A percentile compares a stretch with the other conserved stretches of the same genome.
Evolutionary conservation across 352 stramenopile genomes (phyloP).

Genomic region (Pythium vanterpoolii): DNA sequence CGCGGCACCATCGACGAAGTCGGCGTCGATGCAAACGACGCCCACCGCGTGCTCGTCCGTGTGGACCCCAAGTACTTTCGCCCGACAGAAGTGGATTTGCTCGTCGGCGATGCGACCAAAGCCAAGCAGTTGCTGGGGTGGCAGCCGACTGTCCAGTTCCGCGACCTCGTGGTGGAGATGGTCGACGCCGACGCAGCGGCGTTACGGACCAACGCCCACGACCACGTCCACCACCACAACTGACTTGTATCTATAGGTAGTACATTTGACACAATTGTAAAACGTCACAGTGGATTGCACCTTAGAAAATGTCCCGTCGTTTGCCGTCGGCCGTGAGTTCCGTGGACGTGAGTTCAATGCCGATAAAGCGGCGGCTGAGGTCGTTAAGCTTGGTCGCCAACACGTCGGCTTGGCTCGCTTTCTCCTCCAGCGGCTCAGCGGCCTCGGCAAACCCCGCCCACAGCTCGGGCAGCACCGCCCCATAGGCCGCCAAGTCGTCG

Average conservation of each 20-base stretch:
- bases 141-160: constrained; percentile 90
- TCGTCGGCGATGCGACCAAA: constrained; percentile 95
- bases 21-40: constrained; percentile 88
- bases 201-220: constrained; percentile 10
- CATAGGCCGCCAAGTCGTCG: constrained; percentile 37
- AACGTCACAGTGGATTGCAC: no score
- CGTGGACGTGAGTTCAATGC: constrained; percentile 41
- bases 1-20: constrained; percentile 91
- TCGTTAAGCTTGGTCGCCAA: constrained; percentile 57
- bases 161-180: constrained; percentile 96
- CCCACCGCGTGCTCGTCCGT: constrained; percentile 89
- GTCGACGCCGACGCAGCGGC: constrained; percentile 42
- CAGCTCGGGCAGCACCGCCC: constrained; percentile 50
- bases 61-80: constrained; percentile 98
- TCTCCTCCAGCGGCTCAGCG: constrained; percentile 27
- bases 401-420: constrained; percentile 32
- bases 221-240: constrained; percentile 25
- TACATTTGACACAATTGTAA: no score
- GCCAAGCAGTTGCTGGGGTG: constrained; percentile 90
- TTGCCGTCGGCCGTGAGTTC: constrained; percentile 29
- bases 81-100: constrained; percentile 97
- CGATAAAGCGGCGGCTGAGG: constrained; percentile 53
- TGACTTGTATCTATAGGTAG: not conserved
- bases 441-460: constrained; percentile 56
- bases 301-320: constrained; percentile 63